Evolutionary conservation across 495 filamentous ascomycete genomes (phyloP).

Genomic region (Niebla homalea): DNA sequence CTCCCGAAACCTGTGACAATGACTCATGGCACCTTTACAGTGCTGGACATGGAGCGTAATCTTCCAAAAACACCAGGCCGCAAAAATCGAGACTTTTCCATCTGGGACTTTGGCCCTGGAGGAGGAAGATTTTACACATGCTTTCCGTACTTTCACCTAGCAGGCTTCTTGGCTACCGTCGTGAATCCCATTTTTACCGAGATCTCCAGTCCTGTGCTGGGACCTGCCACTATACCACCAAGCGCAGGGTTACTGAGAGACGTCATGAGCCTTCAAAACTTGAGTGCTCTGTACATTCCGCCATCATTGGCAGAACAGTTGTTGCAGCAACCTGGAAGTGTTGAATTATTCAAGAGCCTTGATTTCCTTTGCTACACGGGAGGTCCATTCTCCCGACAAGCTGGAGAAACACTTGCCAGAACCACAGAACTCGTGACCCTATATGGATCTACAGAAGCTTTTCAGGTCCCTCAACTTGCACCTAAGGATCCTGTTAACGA

Average conservation of each 20-base stretch:
- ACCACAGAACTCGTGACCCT: slow-evolving; percentile 19
- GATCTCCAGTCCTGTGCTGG: slow-evolving; percentile 16
- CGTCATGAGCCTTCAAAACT: slow-evolving; percentile 15
- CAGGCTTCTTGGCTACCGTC: no score
- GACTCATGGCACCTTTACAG: slow-evolving; percentile 18
- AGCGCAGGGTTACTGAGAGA: slow-evolving; percentile 13
- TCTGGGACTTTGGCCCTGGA: slow-evolving; percentile 16
- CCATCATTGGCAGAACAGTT: slow-evolving; percentile 20
- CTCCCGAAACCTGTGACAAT: slow-evolving; percentile 19
- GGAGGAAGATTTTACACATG: slow-evolving; percentile 16
- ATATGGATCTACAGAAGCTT: slow-evolving; percentile 20
- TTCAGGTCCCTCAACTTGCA: slow-evolving; percentile 14
- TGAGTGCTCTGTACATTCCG: slow-evolving; percentile 18
- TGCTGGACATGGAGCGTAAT: slow-evolving; percentile 22
- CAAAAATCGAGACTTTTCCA: slow-evolving; percentile 13
- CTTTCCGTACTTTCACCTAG: slow-evolving; percentile 16
- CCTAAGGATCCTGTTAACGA: slow-evolving; percentile 17
- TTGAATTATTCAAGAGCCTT: slow-evolving; percentile 14
- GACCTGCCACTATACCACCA: slow-evolving; percentile 17
- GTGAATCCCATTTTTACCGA: slow-evolving; percentile 9
- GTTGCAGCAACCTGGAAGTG: slow-evolving; percentile 9
- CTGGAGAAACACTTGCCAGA: slow-evolving; percentile 17
- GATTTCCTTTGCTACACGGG: slow-evolving; percentile 21
- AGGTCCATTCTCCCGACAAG: slow-evolving; percentile 14
- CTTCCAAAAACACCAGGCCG: slow-evolving; percentile 18